Evolutionary conservation across 805 yeast genomes (phyloP), one percentile per base, ranked within the genome.

Genomic region (Candida nonsorbophila): DNA sequence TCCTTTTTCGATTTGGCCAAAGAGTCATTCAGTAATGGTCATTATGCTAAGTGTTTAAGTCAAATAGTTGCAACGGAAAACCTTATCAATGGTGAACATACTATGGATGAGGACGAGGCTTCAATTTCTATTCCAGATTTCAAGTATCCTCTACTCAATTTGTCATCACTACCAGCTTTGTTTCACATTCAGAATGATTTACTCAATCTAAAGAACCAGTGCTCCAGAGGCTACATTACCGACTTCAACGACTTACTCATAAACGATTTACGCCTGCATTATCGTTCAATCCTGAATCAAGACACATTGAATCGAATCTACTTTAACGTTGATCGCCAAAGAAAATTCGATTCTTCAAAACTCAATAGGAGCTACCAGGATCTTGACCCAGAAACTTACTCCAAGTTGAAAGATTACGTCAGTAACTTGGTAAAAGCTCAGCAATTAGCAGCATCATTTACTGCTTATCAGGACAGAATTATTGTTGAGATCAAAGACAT

Each of bases 401-500:
- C 38, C 0, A 47, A 56, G n/a, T 49, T 84, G n/a, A 53, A 53
- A 6, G 62, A 55, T 1, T 67, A 64, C 28, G 58, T 86, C 18
- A 48, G 56, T 6, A 82, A 81, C 15, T 62, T 90, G 14, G 61
- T 73, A 6, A 68, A 77, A 41, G 71, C 85, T 25, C 79, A 78
- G 14, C 76, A 73, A 39, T 49, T 85, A 16, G 64, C 72, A 1
- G 59, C 70, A 9, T 84, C 94, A 0, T 77, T 80, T 40, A 62
- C 67, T 22, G 47, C 61, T 3, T 87, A 82, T 49, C 84, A 80
- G 42, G 90, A 79, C 14, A 67, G 66, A 12, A 74, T 84, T n/a
- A 61, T 79, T 8, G 59, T 67, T 2, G 95, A 87, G 42, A 66
- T 85, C 30, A 86, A 86, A 51, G 67, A 71, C 9, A 74, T 86